Evolutionary conservation across 495 filamentous ascomycete genomes (phyloP).

Genomic region (Ramalina peruviana): DNA sequence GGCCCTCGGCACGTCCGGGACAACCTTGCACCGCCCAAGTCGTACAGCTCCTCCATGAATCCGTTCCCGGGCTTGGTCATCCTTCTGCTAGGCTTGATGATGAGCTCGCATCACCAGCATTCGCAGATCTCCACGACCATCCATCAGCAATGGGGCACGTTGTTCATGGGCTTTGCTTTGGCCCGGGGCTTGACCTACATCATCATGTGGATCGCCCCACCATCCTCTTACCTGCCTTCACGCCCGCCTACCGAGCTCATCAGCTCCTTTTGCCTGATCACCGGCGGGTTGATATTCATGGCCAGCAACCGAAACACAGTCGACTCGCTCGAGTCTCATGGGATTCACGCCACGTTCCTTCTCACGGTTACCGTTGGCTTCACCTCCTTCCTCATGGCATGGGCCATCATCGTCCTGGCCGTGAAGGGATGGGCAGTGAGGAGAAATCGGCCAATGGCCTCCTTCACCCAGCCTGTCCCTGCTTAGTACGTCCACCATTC

Average conservation of each 20-base stretch:
- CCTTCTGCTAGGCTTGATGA: constrained; percentile 79
- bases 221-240: constrained; percentile 66
- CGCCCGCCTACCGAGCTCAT: constrained; percentile 87
- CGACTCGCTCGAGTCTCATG: constrained; percentile 57
- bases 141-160: constrained; percentile 85
- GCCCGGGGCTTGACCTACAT: constrained; percentile 71
- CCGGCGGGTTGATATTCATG: constrained; percentile 89
- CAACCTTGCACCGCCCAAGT: constrained; percentile 43
- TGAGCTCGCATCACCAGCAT: constrained; percentile 80
- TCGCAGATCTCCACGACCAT: constrained; percentile 83
- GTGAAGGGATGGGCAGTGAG: constrained; percentile 74
- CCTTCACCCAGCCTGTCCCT: background rate
- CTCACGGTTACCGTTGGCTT: constrained; percentile 84
- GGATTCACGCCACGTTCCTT: constrained; percentile 74
- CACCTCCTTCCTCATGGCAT: constrained; percentile 74
- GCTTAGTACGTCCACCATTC: too few species aligned
- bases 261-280: constrained; percentile 70
- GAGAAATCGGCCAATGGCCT: background rate
- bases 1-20: constrained; percentile 24
- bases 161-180: constrained; percentile 69
- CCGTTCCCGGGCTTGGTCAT: constrained; percentile 81
- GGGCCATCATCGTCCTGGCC: constrained; percentile 62
- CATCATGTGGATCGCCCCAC: constrained; percentile 66
- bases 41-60: constrained; percentile 69
- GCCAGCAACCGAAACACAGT: constrained; percentile 66